phyloP scores from a whole-genome alignment of 2,329 filamentous ascomycete species.

The Xylariaceae sp. region DNA sequence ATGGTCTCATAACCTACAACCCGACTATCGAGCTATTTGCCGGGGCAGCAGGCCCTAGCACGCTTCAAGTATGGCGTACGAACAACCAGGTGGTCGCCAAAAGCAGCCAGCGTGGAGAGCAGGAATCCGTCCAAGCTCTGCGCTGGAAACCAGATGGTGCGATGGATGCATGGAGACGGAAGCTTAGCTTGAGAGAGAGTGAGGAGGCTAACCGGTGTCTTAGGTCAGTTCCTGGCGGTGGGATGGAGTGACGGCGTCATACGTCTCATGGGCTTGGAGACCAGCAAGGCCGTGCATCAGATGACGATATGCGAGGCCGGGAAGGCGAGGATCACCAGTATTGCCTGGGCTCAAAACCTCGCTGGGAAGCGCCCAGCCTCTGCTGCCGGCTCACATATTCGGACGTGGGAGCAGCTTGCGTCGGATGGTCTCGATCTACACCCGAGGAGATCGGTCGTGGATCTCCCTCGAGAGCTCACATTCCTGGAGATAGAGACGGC shows the following conservation, averaged over 20 bases:
- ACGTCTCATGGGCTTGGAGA: slow-evolving; percentile 72
- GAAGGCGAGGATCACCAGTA: slow-evolving; percentile 43
- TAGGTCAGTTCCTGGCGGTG: slow-evolving; percentile 72
- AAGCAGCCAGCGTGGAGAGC: slow-evolving; percentile 40
- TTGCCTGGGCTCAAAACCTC: slow-evolving; percentile 48
- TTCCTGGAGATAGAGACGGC: slow-evolving; percentile 71
- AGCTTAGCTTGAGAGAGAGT: background rate
- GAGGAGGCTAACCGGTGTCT: slow-evolving; percentile 15
- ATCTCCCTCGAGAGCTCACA: slow-evolving; percentile 68
- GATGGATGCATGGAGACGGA: background rate
- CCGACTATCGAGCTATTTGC: slow-evolving; percentile 81
- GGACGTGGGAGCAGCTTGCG: slow-evolving; percentile 29
- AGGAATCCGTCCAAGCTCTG: slow-evolving; percentile 43
- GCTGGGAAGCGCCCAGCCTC: slow-evolving; percentile 27
- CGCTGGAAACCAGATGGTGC: slow-evolving; percentile 65
- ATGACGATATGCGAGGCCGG: slow-evolving; percentile 48
- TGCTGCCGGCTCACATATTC: slow-evolving; percentile 13
- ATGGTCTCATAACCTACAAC: slow-evolving; percentile 65
- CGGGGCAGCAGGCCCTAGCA: slow-evolving; percentile 61
- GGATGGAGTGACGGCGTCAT: slow-evolving; percentile 79
- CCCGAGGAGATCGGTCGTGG: slow-evolving; percentile 32
- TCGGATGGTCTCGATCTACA: slow-evolving; percentile 25
- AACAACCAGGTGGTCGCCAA: slow-evolving; percentile 63
- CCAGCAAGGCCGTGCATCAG: slow-evolving; percentile 73
- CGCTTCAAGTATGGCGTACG: slow-evolving; percentile 70